These are phyloP conservation scores for Cylindrotheca closterium DNA, from an alignment of 108 stramenopile genomes.

Conservation along the genomic window DNA sequence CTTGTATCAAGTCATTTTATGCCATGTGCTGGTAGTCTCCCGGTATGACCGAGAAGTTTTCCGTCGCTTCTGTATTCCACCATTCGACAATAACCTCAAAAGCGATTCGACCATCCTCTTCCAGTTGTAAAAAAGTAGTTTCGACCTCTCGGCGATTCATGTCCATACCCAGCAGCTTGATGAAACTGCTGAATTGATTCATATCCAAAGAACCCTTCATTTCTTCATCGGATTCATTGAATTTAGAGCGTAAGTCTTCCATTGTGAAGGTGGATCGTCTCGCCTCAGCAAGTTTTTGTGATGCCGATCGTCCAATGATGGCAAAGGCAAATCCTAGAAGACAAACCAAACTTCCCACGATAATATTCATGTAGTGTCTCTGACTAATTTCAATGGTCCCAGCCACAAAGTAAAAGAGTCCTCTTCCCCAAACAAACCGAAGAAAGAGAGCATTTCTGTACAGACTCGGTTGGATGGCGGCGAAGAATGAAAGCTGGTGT, in stretches of 20 bases:
- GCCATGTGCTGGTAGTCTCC: not conserved
- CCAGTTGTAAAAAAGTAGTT: conserved; percentile 19
- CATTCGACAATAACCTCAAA: not conserved
- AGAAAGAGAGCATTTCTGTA: conserved; percentile 55
- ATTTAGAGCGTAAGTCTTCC: conserved; percentile 28
- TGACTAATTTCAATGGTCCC: conserved; percentile 50
- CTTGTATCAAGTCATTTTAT: too few relatives aligned
- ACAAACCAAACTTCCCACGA: conserved; percentile 47
- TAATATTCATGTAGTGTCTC: conserved; percentile 18
- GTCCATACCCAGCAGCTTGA: conserved; percentile 16
- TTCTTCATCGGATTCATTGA: conserved; percentile 32
- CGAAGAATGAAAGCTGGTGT: conserved; percentile 9
- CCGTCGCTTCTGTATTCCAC: not conserved
- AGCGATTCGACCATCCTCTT: not conserved
- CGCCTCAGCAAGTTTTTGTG: conserved; percentile 38
- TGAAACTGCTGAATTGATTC: conserved; percentile 36
- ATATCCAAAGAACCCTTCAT: conserved; percentile 32
- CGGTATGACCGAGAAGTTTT: not conserved
- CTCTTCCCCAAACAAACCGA: conserved; percentile 54
- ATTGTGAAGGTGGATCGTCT: conserved; percentile 39
- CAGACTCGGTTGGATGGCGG: conserved; percentile 3
- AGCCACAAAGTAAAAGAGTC: conserved; percentile 48
- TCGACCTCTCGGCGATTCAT: conserved; percentile 26
- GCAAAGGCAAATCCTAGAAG: conserved; percentile 49
- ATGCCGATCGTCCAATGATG: conserved; percentile 37